Evolutionary conservation across 2,329 filamentous ascomycete species (phyloP), one percentile per base, ranked within the genome.

Genomic region (Penicillium hordei): DNA sequence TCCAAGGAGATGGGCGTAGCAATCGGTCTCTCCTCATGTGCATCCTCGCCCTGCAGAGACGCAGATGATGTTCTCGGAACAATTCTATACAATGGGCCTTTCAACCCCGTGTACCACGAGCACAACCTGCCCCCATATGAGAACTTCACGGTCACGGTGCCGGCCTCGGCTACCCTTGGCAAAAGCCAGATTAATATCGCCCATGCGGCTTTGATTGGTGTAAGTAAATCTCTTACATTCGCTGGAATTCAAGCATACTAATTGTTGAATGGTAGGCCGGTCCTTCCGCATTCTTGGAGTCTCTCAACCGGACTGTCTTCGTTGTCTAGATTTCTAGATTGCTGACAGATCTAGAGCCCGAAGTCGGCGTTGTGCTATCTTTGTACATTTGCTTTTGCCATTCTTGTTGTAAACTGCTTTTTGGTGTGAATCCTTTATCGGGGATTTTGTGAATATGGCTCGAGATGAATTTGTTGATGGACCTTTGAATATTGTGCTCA

Each of bases 81-180:
- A 1, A 46, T 71, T 8, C 48, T 73, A 2, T 73, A 72, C 58
- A 63, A 66, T 25, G 71, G 71, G 0, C 49, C 55, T 1, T 73
- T 68, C 58, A 58, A 65, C 6, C 71, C 71, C 3, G 58, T 55
- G 12, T 70, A 66, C 48, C 69, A 72, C 27, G 66, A 69, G 42
- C 17, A 17, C 1, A 44, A 31, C 48, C 29, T 39, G 13, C 59
- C 62, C 9, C 71, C 71, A 1, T 73, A 73, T 38, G 52, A 73
- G 58, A 73, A 73, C 64, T 70, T 71, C 51, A 68, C 64, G 1
- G 66, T 73, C 10, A 66, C 50, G 0, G 53, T 73, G 13, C 71
- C 71, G 0, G 46, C 60, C 2, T 31, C 29, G 0, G 42, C 65
- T 5, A 43, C 53, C 0, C 36, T 55, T 5, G 68, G 68, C 0